These are phyloP conservation scores for Vickermania ingenoplastis DNA, from an alignment of 208 protist species.

Conservation along the genomic window DNA sequence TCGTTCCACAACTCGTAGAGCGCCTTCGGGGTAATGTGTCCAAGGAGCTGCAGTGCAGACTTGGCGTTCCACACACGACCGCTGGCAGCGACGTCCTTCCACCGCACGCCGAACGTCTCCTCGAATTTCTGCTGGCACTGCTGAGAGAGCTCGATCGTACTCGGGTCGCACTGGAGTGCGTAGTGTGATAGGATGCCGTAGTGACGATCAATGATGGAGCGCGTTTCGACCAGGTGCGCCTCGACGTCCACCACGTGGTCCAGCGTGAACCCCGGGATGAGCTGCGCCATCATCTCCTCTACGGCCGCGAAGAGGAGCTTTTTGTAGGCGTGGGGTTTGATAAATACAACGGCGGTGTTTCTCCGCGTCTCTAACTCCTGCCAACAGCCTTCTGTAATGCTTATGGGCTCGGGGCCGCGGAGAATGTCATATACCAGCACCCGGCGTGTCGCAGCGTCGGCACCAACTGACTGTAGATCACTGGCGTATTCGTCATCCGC, in stretches of 20 bases:
- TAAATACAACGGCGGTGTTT: conserved; percentile 53
- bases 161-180: conserved; percentile 22
- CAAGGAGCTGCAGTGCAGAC: conserved; percentile 33
- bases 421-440: conserved; percentile 3
- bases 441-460: background rate
- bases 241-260: conserved; percentile 29
- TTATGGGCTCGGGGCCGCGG: conserved; percentile 21
- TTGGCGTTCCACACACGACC: conserved; percentile 64
- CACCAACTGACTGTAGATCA: background rate
- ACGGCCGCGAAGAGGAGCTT: conserved; percentile 18
- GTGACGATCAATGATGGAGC: conserved; percentile 63
- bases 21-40: conserved; percentile 18
- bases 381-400: conserved; percentile 9
- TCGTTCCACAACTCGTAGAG: conserved; percentile 31
- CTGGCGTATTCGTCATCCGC: background rate
- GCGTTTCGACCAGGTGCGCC: conserved; percentile 20
- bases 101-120: conserved; percentile 29
- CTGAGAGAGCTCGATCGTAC: conserved; percentile 13
- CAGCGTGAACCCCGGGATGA: conserved; percentile 19
- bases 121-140: conserved; percentile 23
- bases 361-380: conserved; percentile 14
- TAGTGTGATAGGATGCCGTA: conserved; percentile 57
- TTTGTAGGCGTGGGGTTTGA: conserved; percentile 67
- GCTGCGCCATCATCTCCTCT: conserved; percentile 15
- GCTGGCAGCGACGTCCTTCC: conserved; percentile 34